phyloP scores from a whole-genome alignment of 345 rosid genomes.

The Eucalyptus sp. region DNA sequence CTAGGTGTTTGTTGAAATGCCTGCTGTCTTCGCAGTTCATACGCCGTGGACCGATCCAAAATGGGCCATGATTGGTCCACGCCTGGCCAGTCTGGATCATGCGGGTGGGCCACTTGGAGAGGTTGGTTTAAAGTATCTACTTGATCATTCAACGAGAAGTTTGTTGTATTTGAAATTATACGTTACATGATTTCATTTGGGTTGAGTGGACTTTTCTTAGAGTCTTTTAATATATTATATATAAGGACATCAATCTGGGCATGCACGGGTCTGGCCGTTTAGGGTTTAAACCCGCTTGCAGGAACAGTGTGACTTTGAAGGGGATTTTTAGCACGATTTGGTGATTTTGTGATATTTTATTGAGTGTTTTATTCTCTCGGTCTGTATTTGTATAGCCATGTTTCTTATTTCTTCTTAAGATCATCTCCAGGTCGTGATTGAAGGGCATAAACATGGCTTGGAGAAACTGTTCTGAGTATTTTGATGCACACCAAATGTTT shows the following conservation, averaged over 20 bases:
- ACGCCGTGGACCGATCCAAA: accelerated
- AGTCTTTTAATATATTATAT: too few species aligned
- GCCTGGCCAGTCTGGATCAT: too few species aligned
- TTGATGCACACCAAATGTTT: too few species aligned
- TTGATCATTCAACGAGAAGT: not conserved
- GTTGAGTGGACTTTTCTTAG: not conserved
- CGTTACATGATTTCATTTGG: not conserved
- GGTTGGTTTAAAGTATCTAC: not conserved
- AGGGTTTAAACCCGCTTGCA: not conserved
- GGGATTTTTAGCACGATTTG: not conserved
- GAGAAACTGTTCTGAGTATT: accelerated
- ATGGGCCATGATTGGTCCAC: not conserved
- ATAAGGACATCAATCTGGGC: not conserved
- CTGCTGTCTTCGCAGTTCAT: too few species aligned
- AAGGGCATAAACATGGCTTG: not conserved
- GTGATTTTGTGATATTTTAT: too few species aligned
- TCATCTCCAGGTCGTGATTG: accelerated
- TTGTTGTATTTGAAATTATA: not conserved
- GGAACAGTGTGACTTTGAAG: not conserved
- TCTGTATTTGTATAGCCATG: not conserved
- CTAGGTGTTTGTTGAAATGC: not conserved
- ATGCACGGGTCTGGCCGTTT: not conserved
- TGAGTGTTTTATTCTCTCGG: not conserved
- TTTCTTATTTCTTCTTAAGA: not conserved
- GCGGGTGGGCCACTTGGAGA: too few species aligned